phyloP scores from a whole-genome alignment of 208 protist species.

The Willaertia magna region DNA sequence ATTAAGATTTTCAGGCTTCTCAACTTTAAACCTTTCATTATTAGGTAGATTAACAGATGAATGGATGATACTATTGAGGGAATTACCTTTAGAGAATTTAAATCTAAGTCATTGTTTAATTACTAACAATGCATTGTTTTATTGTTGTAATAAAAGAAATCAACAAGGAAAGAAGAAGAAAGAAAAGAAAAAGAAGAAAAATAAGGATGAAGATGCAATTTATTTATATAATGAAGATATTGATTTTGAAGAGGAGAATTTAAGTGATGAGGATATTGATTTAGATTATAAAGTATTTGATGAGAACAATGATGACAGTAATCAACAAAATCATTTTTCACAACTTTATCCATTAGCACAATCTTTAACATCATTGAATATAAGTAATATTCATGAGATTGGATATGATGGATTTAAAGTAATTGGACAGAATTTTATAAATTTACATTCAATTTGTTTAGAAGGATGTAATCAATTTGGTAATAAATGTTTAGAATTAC shows the following conservation, averaged over 20 bases:
- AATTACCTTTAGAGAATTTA: background rate
- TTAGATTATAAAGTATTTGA: too few species aligned
- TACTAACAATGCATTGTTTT: background rate
- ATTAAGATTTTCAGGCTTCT: background rate
- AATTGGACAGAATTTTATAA: background rate
- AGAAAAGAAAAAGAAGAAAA: background rate
- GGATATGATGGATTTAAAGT: background rate
- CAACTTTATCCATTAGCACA: background rate
- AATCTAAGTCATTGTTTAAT: background rate
- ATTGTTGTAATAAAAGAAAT: too few species aligned
- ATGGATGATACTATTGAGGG: background rate
- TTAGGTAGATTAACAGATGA: background rate
- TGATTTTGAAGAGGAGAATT: too few species aligned
- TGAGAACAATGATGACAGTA: too few species aligned
- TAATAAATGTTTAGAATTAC: background rate
- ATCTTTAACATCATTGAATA: background rate
- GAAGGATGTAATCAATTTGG: background rate
- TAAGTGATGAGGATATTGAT: too few species aligned
- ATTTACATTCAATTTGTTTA: background rate
- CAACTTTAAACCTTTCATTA: background rate
- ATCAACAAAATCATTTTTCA: too few species aligned
- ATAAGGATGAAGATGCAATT: too few species aligned
- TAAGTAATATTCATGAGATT: background rate
- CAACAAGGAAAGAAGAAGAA: background rate
- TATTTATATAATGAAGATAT: too few species aligned